Conservation (phyloP, 2,329 filamentous ascomycete species). For the Ophiostoma montium region DNA sequence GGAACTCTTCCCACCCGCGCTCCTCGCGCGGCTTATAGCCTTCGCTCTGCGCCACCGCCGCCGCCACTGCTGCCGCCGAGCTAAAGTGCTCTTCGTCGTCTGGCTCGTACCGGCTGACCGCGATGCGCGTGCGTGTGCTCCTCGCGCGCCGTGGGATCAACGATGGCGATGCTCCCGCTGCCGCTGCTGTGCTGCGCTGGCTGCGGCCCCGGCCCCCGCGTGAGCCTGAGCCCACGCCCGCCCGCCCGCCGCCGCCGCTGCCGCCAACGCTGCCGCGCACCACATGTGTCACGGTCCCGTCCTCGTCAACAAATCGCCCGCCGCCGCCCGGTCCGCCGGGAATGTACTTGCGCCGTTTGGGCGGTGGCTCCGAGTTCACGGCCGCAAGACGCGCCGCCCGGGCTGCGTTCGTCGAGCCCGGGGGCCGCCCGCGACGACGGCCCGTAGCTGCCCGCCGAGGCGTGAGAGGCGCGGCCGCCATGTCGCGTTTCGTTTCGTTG, state of each 20-base stretch:
- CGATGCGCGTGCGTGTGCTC: slow-evolving; percentile 40
- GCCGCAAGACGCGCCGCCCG: slow-evolving; percentile 23
- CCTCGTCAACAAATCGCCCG: slow-evolving; percentile 66
- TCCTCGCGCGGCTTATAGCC: slow-evolving; percentile 97
- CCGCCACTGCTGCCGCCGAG: slow-evolving; percentile 78
- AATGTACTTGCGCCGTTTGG: slow-evolving; percentile 63
- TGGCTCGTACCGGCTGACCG: slow-evolving; percentile 33
- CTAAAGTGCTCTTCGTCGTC: slow-evolving; percentile 57
- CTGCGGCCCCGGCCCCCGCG: not conserved
- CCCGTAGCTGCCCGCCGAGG: slow-evolving; percentile 28
- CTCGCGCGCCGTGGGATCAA: slow-evolving; percentile 40
- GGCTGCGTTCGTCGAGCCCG: slow-evolving; percentile 18
- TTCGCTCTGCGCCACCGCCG: slow-evolving; percentile 78
- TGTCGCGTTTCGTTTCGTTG: not conserved
- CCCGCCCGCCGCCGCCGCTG: slow-evolving; percentile 38
- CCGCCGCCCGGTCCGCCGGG: slow-evolving; percentile 79
- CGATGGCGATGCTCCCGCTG: slow-evolving; percentile 25
- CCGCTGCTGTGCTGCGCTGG: slow-evolving; percentile 26
- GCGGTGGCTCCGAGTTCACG: slow-evolving; percentile 41
- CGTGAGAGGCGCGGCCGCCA: slow-evolving; percentile 19
- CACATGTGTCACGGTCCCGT: slow-evolving; percentile 29
- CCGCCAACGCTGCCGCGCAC: slow-evolving; percentile 15
- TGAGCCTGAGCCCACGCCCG: slow-evolving; percentile 23
- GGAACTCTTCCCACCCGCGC: slow-evolving; percentile 94
- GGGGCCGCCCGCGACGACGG: slow-evolving; percentile 33